Base-by-base conservation (phyloP, 1,139 yeast genomes). In the Nakaseomyces kungkrabaensis region DNA sequence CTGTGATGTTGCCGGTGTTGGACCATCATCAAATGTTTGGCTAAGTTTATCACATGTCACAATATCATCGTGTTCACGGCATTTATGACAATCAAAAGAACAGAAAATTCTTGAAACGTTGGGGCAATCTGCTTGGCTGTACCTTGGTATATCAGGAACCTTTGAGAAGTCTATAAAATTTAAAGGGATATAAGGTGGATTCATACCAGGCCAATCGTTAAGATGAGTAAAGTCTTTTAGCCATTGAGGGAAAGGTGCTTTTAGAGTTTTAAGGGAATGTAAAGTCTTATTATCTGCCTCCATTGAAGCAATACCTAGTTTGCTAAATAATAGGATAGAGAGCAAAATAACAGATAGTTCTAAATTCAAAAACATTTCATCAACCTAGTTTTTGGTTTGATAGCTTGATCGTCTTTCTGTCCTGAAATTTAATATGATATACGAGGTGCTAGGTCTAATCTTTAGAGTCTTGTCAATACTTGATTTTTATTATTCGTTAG, bases 1-100 rank as follows among this genome's bases (percentile, higher is more conserved):
- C 51, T 73, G 74, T 3, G 76, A 68, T 0, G 97, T 89, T 25
- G 79, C 75, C 0, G 79, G 79, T 0, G 92, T 78, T 1, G 98
- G 98, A 0, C 98, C 97, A 66, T 92, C 97, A 65, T 90, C 98
- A 68, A 90, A 90, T 0, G 96, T 84, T 67, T 90, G 97, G 0
- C 90, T 80, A 45, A 90, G 68, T 52, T 70, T 71, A 1, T 84
- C 78, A 64, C 97, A 89, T 1, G 92, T 78, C 59, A 73, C 77
- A 5, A 85, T 79, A 61, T 89, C 97, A 65, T 85, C 95, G 43
- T 71, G 74, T n/a, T 82, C 77, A 17, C 82, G 79, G 68, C 97
- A 89, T 57, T 83, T 78, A 65, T 74, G 77, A 65, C 97, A 89
- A 65, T 89, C 97, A 70, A 87, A 89, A 0, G 96, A 84, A 63